These are phyloP conservation scores for Fusarium mexicanum DNA, from an alignment of 2,329 filamentous ascomycete genomes.

Conservation along the genomic window DNA sequence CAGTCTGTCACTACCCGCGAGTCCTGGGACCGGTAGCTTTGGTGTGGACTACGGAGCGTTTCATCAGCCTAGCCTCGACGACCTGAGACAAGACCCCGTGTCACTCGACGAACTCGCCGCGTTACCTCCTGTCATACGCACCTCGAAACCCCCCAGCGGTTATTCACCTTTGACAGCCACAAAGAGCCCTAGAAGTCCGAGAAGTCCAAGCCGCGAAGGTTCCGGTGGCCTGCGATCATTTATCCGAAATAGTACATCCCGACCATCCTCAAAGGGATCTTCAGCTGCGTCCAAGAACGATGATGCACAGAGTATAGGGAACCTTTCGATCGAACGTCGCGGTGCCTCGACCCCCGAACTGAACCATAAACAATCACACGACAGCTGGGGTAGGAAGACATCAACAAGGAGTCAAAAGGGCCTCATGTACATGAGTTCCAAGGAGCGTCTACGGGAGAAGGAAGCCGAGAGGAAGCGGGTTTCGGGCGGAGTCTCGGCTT, in stretches of 20 bases:
- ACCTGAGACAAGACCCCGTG: constrained; percentile 57
- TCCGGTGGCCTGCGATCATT: constrained; percentile 66
- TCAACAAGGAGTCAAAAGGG: constrained; percentile 63
- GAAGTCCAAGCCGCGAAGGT: constrained; percentile 60
- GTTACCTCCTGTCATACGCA: constrained; percentile 78
- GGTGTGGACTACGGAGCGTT: constrained; percentile 79
- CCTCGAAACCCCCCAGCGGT: constrained; percentile 82
- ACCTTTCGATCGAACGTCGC: constrained; percentile 69
- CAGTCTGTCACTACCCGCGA: constrained; percentile 50
- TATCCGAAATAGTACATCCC: constrained; percentile 61
- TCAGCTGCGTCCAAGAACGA: constrained; percentile 63
- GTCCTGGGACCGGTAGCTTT: constrained; percentile 64
- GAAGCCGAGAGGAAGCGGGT: constrained; percentile 69
- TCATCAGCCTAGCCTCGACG: constrained; percentile 60
- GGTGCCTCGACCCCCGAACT: constrained; percentile 60
- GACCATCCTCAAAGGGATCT: constrained; percentile 69
- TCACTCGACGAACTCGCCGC: constrained; percentile 70
- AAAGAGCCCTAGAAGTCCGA: constrained; percentile 60
- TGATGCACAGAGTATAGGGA: constrained; percentile 70
- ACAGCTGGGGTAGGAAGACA: constrained; percentile 71
- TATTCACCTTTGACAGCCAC: constrained; percentile 76
- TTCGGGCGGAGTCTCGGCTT: constrained; percentile 35
- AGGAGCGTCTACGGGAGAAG: constrained; percentile 70
- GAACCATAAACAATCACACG: constrained; percentile 63
- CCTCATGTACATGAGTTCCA: constrained; percentile 79